Base-by-base conservation (phyloP, 805 yeast genomes). In the Candida silvatica region DNA sequence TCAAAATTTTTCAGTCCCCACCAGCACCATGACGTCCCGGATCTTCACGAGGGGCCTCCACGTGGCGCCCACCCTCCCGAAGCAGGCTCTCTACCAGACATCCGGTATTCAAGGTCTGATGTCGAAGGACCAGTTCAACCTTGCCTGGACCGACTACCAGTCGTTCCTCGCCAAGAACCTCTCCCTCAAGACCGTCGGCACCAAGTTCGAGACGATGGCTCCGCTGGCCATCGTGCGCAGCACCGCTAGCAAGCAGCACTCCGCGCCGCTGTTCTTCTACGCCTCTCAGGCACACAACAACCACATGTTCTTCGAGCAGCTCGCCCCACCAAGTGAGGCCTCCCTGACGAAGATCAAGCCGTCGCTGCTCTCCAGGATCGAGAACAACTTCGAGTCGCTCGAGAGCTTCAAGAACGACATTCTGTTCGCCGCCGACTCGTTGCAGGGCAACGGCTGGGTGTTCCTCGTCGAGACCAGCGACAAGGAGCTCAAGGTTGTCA, bases 281-380 rank as follows among this genome's bases (percentile, higher is more conserved):
- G 97, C 97, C 3, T 83, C 95, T 4, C 94, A 83, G 54, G 78
- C 87, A 3, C 90, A 83, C 62, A 88, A 87, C 61, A 92, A 92
- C 63, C 98, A 90, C 60, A 68, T 92, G 34, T 86, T 82, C 49
- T 77, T 87, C 51, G 75, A 80, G 55, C 82, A 81, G 49, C 61
- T 79, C 35, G 17, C 46, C 49, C 31, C 32, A 19, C 28, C 18
- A 17, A 27, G 36, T 22, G 30, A 32, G 40, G 44, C 42, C 26
- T 43, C 38, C 25, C n/a, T n/a, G n/a, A 33, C 48, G n/a, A 42
- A 40, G 6, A 46, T 52, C 14, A 47, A 43, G 29, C 53, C 58
- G 12, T 46, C 46, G 16, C 42, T 56, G 17, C 34, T 43, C 5
- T 45, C 46, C 3, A 51, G 59, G 23, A 62, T 75, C 23, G 49